Evolutionary conservation across 345 rosid species (phyloP).

Genomic region (Aethionema arabicum): DNA sequence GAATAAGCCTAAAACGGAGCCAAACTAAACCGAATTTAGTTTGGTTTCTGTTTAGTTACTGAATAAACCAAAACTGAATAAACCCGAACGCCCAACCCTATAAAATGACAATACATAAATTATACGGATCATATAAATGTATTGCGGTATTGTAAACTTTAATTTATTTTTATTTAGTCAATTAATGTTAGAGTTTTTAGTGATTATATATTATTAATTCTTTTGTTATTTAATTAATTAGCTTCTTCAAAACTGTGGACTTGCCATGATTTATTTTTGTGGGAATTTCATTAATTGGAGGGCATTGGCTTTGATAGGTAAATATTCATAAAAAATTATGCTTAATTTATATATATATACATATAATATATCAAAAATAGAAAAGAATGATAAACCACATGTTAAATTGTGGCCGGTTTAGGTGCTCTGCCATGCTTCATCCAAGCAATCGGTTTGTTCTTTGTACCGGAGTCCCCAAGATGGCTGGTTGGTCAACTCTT

Average conservation of each 20-base stretch:
- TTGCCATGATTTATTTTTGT: conserved; percentile 28
- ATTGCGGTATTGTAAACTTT: too few species aligned
- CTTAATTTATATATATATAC: too few species aligned
- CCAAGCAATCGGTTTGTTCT: conserved; percentile 43
- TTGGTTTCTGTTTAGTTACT: too few species aligned
- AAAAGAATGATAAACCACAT: neutral
- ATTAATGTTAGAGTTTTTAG: conserved; percentile 6
- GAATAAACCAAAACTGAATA: too few species aligned
- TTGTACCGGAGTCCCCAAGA: conserved; percentile 63
- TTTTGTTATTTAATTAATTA: conserved; percentile 12
- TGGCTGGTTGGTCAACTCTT: conserved; percentile 43
- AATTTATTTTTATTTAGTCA: too few species aligned
- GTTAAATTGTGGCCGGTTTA: conserved; percentile 8
- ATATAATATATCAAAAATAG: too few species aligned
- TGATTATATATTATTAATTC: neutral
- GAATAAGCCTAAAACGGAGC: too few species aligned
- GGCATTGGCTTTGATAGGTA: conserved; percentile 38
- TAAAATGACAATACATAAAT: too few species aligned
- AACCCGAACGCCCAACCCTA: too few species aligned
- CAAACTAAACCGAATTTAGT: too few species aligned
- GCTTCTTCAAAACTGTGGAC: conserved; percentile 38
- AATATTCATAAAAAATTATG: neutral
- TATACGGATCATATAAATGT: too few species aligned
- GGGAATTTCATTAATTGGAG: conserved; percentile 38
- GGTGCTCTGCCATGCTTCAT: conserved; percentile 42